phyloP scores from a whole-genome alignment of 306 rosid species.

The Fagus sylvatica region DNA sequence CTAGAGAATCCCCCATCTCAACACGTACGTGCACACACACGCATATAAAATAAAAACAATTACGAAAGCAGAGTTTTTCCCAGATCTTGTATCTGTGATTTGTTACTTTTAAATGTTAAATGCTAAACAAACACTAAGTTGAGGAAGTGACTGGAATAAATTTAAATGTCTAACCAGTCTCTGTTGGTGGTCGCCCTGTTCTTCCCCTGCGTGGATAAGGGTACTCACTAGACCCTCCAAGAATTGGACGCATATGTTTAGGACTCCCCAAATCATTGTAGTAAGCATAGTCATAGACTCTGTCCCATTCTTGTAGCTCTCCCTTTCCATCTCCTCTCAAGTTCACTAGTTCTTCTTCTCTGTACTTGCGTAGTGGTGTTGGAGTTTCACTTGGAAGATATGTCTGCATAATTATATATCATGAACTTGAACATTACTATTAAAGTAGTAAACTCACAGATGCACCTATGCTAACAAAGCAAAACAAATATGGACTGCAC shows the following conservation, averaged over 20 bases:
- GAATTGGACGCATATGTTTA: slow-evolving; percentile 55
- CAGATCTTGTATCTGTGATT: background rate
- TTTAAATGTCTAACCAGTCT: slow-evolving; percentile 40
- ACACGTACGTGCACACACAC: background rate
- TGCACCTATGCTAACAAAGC: too few relatives aligned
- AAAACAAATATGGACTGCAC: too few relatives aligned
- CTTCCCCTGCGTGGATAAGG: slow-evolving; percentile 90
- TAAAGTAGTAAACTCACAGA: too few relatives aligned
- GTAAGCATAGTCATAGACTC: slow-evolving; percentile 72
- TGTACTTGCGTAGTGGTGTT: slow-evolving; percentile 41
- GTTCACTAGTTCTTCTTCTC: slow-evolving; percentile 49
- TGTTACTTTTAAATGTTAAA: background rate
- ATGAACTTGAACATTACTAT: background rate
- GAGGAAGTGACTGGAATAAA: background rate
- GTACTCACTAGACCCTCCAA: slow-evolving; percentile 57
- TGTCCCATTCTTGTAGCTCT: slow-evolving; percentile 69
- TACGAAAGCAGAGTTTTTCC: background rate
- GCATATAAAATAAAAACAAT: background rate
- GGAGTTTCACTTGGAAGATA: slow-evolving; percentile 79
- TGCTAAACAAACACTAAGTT: background rate
- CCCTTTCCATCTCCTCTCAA: slow-evolving; percentile 74
- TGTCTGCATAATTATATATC: slow-evolving; percentile 36
- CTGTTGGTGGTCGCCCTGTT: slow-evolving; percentile 57
- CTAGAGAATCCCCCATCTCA: background rate
- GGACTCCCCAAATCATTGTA: slow-evolving; percentile 76